Base-by-base conservation (phyloP, 768 basidiomycete genomes). In the Coprinopsis cinerea region DNA sequence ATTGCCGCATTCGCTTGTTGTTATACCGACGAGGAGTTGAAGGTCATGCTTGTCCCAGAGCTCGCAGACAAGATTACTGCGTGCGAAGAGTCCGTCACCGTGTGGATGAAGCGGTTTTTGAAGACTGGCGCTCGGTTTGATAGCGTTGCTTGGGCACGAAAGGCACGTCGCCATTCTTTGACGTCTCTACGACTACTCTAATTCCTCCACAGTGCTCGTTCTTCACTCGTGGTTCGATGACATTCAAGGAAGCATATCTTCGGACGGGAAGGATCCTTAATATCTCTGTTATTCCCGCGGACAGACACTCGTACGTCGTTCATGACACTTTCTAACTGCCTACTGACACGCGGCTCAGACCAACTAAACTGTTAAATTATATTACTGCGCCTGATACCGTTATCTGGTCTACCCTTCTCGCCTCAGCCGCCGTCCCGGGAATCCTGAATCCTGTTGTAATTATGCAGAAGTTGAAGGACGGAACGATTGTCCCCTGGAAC, bases 51-150 rank as follows among this genome's bases (percentile, higher is more conserved):
- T 25, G 78, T 85, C 0, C 95, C 96, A 0, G 80, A 84, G 55
- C 69, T 99, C 27, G 94, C 94, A 0, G 78, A 88, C 53, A 85
- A 77, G 52, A 81, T 98, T 9, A 84, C 84, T 0, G 88, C 88
- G 24, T 88, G 84, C 58, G 85, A 88, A 53, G 94, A 97, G 44
- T 71, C 86, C 0, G 74, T 88, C 47, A 65, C 66, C 7, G 69
- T 86, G 15, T 88, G 88, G 88, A 61, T 79, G 26, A 77, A 70
- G 57, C 77, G 95, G 22, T 81, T 91, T 37, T 81, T 80, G 78
- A 76, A 70, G 57, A 97, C 92, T 0, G 96, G 96, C 9, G 95
- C 96, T n/a, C 75, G 95, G 50, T 99, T 98, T 63, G 92, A 96
- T 55, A 85, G 90, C 27, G 73, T 94, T 27, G 51, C 64, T 74